Base-by-base conservation (phyloP, 768 basidiomycete species). In the Boletellus emodensis region DNA sequence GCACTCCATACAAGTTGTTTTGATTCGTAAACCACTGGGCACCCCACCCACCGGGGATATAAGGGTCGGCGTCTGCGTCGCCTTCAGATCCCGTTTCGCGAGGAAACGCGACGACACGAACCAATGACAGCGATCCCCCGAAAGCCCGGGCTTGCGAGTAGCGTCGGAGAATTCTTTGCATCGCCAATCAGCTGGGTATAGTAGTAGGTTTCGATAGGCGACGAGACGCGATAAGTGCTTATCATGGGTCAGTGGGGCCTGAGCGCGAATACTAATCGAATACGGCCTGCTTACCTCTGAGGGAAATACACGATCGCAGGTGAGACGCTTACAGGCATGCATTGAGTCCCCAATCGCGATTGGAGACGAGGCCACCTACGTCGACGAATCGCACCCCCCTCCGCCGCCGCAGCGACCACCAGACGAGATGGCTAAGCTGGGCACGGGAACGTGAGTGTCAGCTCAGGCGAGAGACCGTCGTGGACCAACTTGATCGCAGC, bases 151-250 rank as follows among this genome's bases (percentile, higher is more conserved):
- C 76, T 68, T 0, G 87, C 88, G 37, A 82, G 74, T 17, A 90
- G 71, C 0, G 79, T 88, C 0, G 87, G 89, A n/a, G 78, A 82
- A n/a, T 71, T 69, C 54, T 75, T 80, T 2, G 85, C 82, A 64
- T 90, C 88, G 17, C 88, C 88, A 35, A 91, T 82, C 44, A 90
- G 69, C 64, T 85, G 81, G 3, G 86, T 87, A 63, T 87, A 87
- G 62, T 90, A 90, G 60, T 82, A 83, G 3, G 85, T 77, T 40
- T 84, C 68, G 41, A 90, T 82, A 3, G 87, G 74, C 2, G 77
- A 62, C 0, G 85, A 82, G 42, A 90, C 77, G 3, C 83, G 68
- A 61, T 90, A 90, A 13, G 76, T 83, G 49, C 85, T 87, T 54
- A 34, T 48, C 18, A 35, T 1, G 11, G 7, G 49, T 60, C 47